Evolutionary conservation across 2,329 filamentous ascomycete genomes (phyloP).

Genomic region (Nakataea oryzae): DNA sequence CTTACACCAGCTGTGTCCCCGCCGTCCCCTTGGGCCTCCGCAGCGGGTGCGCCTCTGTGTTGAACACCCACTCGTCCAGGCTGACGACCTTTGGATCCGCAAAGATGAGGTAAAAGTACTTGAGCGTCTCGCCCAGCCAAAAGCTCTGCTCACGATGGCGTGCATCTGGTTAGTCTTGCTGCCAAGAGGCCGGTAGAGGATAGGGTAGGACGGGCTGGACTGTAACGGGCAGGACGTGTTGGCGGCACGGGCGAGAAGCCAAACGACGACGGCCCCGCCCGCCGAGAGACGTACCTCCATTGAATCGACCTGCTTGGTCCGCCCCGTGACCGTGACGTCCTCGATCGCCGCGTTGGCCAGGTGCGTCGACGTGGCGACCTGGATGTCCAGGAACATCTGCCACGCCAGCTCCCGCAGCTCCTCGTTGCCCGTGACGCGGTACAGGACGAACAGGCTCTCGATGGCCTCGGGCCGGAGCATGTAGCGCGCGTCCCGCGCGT

Average conservation of each 20-base stretch:
- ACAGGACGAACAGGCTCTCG: conserved; percentile 69
- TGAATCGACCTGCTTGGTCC: conserved; percentile 26
- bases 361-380: conserved; percentile 41
- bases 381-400: conserved; percentile 66
- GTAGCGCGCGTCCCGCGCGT: conserved; percentile 27
- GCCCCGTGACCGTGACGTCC: conserved; percentile 28
- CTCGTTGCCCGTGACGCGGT: conserved; percentile 63
- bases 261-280: not conserved
- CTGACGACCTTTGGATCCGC: conserved; percentile 8
- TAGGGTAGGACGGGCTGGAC: not conserved
- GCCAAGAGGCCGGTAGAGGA: not conserved
- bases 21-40: not conserved
- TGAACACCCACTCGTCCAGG: conserved; percentile 11
- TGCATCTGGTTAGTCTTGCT: not conserved
- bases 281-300: conserved; percentile 9
- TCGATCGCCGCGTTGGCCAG: conserved; percentile 11
- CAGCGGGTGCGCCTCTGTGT: conserved; percentile 11
- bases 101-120: conserved; percentile 11
- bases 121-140: conserved; percentile 12
- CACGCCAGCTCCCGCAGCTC: conserved; percentile 67
- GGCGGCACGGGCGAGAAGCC: not conserved
- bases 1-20: not conserved
- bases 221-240: not conserved
- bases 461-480: conserved; percentile 61
- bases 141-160: conserved; percentile 5